Evolutionary conservation across 371 early-diverging fungal genomes (phyloP).

Genomic region (Actinomucor elegans): DNA sequence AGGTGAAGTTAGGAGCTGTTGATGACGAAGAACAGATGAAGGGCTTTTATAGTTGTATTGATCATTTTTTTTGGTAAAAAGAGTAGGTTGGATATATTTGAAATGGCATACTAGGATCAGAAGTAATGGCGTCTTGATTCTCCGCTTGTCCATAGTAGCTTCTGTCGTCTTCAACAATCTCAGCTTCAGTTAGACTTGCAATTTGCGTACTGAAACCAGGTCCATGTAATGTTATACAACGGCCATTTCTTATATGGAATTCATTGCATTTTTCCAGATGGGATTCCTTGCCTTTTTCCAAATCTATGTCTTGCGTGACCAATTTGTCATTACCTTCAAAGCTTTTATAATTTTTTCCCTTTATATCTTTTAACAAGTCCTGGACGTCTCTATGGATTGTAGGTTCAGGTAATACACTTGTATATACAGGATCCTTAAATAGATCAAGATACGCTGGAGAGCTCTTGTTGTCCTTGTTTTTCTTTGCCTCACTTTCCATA

Average conservation of each 20-base stretch:
- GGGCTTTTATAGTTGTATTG: too few species aligned
- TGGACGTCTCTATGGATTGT: constrained; percentile 53
- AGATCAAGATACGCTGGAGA: constrained; percentile 28
- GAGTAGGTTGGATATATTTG: too few species aligned
- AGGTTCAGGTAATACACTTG: constrained; percentile 40
- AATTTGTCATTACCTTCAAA: constrained; percentile 12
- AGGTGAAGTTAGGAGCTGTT: too few species aligned
- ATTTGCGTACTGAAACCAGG: neutral
- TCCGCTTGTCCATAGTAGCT: neutral
- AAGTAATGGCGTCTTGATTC: too few species aligned
- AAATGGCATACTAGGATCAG: too few species aligned
- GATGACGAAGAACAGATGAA: too few species aligned
- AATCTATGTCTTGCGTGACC: constrained; percentile 14
- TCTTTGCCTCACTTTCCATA: neutral
- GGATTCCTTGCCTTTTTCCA: constrained; percentile 7
- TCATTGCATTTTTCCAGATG: neutral
- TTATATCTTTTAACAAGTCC: constrained; percentile 51
- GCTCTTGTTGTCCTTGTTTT: constrained; percentile 4
- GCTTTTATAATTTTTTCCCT: neutral
- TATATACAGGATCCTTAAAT: constrained; percentile 52
- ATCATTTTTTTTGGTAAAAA: too few species aligned
- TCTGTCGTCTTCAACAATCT: neutral
- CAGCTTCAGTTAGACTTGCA: constrained; percentile 1
- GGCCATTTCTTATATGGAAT: too few species aligned
- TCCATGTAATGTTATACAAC: neutral